These are phyloP conservation scores for Rhinocladiella mackenziei DNA, from an alignment of 2,329 filamentous ascomycete species.

Conservation along the genomic window DNA sequence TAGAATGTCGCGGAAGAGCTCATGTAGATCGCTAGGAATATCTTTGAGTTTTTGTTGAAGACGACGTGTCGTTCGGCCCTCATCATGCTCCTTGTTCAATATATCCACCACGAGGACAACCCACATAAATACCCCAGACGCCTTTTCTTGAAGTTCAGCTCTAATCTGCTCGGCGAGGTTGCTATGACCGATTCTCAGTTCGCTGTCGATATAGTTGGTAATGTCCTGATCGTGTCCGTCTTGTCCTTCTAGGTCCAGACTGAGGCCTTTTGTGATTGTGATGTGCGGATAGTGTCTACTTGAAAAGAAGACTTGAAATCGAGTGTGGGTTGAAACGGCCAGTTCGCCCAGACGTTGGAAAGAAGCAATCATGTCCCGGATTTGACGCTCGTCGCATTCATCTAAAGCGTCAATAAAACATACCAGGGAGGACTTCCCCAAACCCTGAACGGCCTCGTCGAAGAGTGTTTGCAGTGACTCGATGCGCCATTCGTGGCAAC, in stretches of 20 bases:
- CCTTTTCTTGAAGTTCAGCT: slow-evolving; percentile 30
- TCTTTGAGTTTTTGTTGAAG: slow-evolving; percentile 38
- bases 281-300: slow-evolving; percentile 47
- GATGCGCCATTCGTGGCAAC: slow-evolving; percentile 25
- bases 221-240: slow-evolving; percentile 35
- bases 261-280: slow-evolving; percentile 31
- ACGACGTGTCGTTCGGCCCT: slow-evolving; percentile 31
- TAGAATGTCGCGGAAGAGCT: slow-evolving; percentile 52
- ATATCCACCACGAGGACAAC: slow-evolving; percentile 42
- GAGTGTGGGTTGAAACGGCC: slow-evolving; percentile 9
- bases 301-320: slow-evolving; percentile 39
- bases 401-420: slow-evolving; percentile 33
- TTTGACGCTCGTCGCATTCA: slow-evolving; percentile 33
- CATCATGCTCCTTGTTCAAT: slow-evolving; percentile 39
- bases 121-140: slow-evolving; percentile 44
- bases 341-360: slow-evolving; percentile 35
- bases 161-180: slow-evolving; percentile 30
- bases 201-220: slow-evolving; percentile 34
- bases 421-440: slow-evolving; percentile 30
- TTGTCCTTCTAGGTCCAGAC: slow-evolving; percentile 37
- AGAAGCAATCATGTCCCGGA: slow-evolving; percentile 38
- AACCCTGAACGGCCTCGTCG: slow-evolving; percentile 26
- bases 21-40: slow-evolving; percentile 41
- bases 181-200: slow-evolving; percentile 31
- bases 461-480: slow-evolving; percentile 33